These are phyloP conservation scores for Senecio squalidus DNA, from an alignment of 140 eudicot genomes.

Conservation along the genomic window DNA sequence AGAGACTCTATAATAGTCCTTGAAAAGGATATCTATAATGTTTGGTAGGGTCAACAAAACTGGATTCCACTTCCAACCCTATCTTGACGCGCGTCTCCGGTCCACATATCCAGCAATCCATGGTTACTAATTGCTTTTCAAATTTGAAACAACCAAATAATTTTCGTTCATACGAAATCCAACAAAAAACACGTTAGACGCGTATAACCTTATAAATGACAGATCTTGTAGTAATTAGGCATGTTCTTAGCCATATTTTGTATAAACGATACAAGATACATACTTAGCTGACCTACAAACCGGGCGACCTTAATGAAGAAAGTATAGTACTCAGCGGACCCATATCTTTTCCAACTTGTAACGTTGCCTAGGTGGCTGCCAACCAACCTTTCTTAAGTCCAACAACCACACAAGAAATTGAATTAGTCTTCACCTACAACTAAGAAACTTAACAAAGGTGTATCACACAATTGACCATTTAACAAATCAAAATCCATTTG, in stretches of 20 bases:
- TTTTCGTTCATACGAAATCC: background rate
- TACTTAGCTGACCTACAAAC: no score
- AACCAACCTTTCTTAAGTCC: constrained; percentile 19
- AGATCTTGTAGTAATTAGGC: no score
- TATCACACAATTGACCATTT: background rate
- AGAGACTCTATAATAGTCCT: constrained; percentile 9
- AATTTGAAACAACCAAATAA: constrained; percentile 1
- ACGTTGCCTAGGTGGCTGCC: constrained; percentile 22
- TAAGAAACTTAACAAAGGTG: background rate
- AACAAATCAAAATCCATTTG: constrained; percentile 13
- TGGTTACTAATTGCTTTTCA: constrained; percentile 28
- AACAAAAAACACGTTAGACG: no score
- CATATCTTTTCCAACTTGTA: constrained; percentile 8
- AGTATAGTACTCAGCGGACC: no score
- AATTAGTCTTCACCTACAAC: constrained; percentile 4
- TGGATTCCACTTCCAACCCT: constrained; percentile 8
- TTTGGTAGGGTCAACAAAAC: constrained; percentile 19
- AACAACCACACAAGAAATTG: constrained; percentile 27
- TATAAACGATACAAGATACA: no score
- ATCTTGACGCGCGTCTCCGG: constrained; percentile 7
- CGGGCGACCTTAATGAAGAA: no score
- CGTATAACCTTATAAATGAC: no score
- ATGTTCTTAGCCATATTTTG: no score
- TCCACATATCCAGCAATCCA: constrained; percentile 9
- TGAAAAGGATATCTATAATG: constrained; percentile 10